Evolutionary conservation across 2,329 filamentous ascomycete species (phyloP).

Genomic region (Pyrenochaeta sp.): DNA sequence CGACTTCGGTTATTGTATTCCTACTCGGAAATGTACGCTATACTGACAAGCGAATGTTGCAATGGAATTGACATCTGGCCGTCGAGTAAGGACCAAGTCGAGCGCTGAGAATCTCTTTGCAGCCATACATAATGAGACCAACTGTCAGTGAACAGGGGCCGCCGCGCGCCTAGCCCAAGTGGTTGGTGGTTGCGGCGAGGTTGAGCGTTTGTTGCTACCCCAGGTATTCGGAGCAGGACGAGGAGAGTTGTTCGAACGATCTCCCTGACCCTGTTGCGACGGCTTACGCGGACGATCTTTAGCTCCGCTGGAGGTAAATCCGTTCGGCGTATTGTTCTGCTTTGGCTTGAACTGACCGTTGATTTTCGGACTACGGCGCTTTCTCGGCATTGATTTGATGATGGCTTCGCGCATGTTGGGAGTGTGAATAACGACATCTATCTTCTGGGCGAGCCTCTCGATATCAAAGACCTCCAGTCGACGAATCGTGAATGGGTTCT

Average conservation of each 20-base stretch:
- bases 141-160: conserved; percentile 32
- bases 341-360: conserved; percentile 35
- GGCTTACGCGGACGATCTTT: conserved; percentile 43
- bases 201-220: conserved; percentile 35
- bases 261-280: conserved; percentile 39
- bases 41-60: conserved; percentile 10
- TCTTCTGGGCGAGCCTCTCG: conserved; percentile 33
- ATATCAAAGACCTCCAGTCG: conserved; percentile 37
- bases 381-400: conserved; percentile 40
- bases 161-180: conserved; percentile 39
- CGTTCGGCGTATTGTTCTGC: conserved; percentile 31
- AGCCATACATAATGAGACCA: neutral
- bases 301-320: conserved; percentile 20
- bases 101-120: neutral
- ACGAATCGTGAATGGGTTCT: conserved; percentile 40
- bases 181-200: conserved; percentile 22
- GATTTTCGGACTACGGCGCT: conserved; percentile 30
- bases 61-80: neutral
- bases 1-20: neutral
- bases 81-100: neutral
- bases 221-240: conserved; percentile 36
- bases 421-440: conserved; percentile 41
- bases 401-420: conserved; percentile 35
- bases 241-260: conserved; percentile 32
- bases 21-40: neutral